These are phyloP conservation scores for Hypocreales sp. DNA, from an alignment of 2,329 filamentous ascomycete genomes.

Conservation along the genomic window DNA sequence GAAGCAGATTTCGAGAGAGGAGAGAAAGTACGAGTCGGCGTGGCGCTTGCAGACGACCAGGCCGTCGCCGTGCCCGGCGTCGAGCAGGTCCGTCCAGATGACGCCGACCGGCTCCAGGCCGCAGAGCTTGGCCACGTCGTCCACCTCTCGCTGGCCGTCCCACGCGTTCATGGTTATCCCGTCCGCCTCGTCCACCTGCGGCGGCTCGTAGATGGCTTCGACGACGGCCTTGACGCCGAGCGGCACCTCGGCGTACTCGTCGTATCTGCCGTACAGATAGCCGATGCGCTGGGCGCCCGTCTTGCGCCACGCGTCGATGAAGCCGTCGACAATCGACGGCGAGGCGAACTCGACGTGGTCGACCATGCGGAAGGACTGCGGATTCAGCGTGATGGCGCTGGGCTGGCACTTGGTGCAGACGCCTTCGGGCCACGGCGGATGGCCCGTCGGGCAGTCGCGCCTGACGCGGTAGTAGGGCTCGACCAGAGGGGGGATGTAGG, in stretches of 20 bases:
- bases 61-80: slow-evolving; percentile 67
- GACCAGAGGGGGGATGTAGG: slow-evolving; percentile 86
- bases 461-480: slow-evolving; percentile 89
- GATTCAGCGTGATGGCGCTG: slow-evolving; percentile 87
- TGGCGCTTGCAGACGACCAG: slow-evolving; percentile 90
- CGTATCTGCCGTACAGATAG: slow-evolving; percentile 80
- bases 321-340: slow-evolving; percentile 68
- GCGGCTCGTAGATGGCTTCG: slow-evolving; percentile 92
- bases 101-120: slow-evolving; percentile 81
- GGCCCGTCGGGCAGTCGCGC: slow-evolving; percentile 79
- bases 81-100: slow-evolving; percentile 85
- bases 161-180: slow-evolving; percentile 75
- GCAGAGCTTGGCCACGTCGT: slow-evolving; percentile 66
- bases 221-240: slow-evolving; percentile 91
- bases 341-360: slow-evolving; percentile 95
- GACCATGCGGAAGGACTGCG: slow-evolving; percentile 89
- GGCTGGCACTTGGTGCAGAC: slow-evolving; percentile 98
- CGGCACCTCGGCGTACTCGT: slow-evolving; percentile 83
- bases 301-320: slow-evolving; percentile 83
- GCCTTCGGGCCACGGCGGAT: slow-evolving; percentile 85
- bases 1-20: slow-evolving; percentile 83
- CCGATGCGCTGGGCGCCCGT: slow-evolving; percentile 75
- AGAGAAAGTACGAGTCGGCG: slow-evolving; percentile 85
- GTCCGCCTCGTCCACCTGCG: slow-evolving; percentile 77
- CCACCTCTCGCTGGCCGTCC: slow-evolving; percentile 70